Conservation (phyloP, 2,329 filamentous ascomycete genomes). For the Trichoderma sp. region DNA sequence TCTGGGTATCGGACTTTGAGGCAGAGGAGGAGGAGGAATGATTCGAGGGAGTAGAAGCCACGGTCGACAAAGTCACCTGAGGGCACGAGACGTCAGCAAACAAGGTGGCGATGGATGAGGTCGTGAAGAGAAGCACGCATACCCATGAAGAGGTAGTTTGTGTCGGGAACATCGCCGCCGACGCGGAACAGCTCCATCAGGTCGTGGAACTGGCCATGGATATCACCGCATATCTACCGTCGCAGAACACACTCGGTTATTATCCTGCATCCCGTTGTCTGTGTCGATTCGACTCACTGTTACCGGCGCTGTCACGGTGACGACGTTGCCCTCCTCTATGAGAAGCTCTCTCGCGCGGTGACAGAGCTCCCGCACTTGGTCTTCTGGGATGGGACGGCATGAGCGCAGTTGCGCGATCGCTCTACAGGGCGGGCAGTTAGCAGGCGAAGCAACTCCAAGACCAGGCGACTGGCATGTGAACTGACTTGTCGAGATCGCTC, state of each 20-base stretch:
- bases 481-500: constrained; percentile 92
- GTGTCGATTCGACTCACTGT: constrained; percentile 61
- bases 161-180: constrained; percentile 90
- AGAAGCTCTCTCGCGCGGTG: constrained; percentile 95
- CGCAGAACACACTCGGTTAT: constrained; percentile 15
- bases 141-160: constrained; percentile 97
- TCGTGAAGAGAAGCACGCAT: constrained; percentile 36
- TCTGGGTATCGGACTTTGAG: constrained; percentile 97
- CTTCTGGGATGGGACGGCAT: constrained; percentile 93
- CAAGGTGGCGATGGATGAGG: not conserved
- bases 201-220: constrained; percentile 95
- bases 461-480: constrained; percentile 4
- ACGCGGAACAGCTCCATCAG: constrained; percentile 96
- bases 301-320: constrained; percentile 90
- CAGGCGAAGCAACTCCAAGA: constrained; percentile 27
- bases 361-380: constrained; percentile 93
- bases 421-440: constrained; percentile 49
- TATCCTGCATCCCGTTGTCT: not conserved
- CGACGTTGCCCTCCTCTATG: constrained; percentile 97
- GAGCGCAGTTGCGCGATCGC: constrained; percentile 94
- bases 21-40: constrained; percentile 91
- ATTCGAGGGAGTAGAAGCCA: constrained; percentile 96
- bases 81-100: not conserved
- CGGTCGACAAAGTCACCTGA: constrained; percentile 94
- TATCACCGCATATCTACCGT: constrained; percentile 85